Base-by-base conservation (phyloP, 1,139 yeast species). In the Citeromyces siamensis region DNA sequence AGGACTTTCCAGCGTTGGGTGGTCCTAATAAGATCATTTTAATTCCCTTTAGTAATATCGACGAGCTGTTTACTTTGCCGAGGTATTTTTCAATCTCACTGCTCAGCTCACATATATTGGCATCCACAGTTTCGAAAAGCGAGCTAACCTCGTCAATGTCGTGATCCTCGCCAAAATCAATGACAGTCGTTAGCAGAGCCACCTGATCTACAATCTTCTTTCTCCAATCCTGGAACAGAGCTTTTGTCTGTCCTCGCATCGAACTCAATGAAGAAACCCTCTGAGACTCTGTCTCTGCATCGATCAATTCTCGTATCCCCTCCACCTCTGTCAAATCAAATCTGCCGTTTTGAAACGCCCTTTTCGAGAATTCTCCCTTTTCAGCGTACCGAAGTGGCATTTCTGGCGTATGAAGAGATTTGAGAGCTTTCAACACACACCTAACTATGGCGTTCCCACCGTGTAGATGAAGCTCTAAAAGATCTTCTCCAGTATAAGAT, bases 1-100 rank as follows among this genome's bases (percentile, higher is more conserved):
- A 83, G 2, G 96, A 86, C 52, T 90, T 90, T 1, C 99, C 99
- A 1, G 95, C 96, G 55, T 90, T 90, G 1, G 98, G 96, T 4
- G 95, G 94, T 0, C 98, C 99, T 16, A 88, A 47, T 16, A 90
- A 59, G 0, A 80, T 75, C 32, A 88, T 51, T 42, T 72, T 74
- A 32, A 90, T 74, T 1, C 99, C 99, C 19, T 69, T 65, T 35
- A 79, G 55, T 14, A 90, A 57, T 1, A 88, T 60, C 44, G 77
- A 82, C 0, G 93, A 73, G 36, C 75, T 59, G 33, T 66, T 60
- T 4, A 77, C 72, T 42, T 64, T 71, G 2, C 53, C 44, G 14
- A 82, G 48, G 48, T 77, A 81, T 2, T 47, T 41, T 1, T 48
- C 44, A 6, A 88, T 63, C 26, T 78, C 75, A 0, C 5, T 5